Evolutionary conservation across 2,329 filamentous ascomycete species (phyloP), one percentile per base, ranked within the genome.

Genomic region (Phoma herbarum): DNA sequence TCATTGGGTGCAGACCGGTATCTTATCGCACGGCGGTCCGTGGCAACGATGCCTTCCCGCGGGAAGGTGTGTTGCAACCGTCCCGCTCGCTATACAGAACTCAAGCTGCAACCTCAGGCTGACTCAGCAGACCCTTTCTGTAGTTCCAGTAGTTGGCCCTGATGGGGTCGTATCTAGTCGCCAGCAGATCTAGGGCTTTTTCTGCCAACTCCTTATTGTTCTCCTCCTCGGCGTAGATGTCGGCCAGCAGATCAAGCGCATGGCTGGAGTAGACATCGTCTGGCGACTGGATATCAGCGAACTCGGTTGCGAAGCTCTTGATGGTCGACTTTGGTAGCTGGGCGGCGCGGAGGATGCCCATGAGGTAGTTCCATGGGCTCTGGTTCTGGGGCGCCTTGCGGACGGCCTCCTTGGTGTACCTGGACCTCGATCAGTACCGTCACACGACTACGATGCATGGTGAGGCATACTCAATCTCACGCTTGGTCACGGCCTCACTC

Each of bases 141-240:
- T 90, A 97, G 70, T 91, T 88, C 95, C 95, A 99, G 79, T 97
- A 99, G 64, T 93, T 94, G 64, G 88, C 89, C 57, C 95, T 84
- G 60, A 99, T 90, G 7, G 91, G 92, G 82, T 99, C 95, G 85
- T 93, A 99, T 81, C 89, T 93, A 71, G 90, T 88, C 46, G 87
- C 90, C 71, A 99, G 77, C 61, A 96, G 80, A 57, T 85, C 85
- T 70, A 97, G 78, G 60, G 90, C 92, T 71, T 87, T 78, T 52
- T 83, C 86, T 1, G 93, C 93, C 74, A 86, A 84, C 18, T 84
- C 83, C 64, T 76, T 83, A 48, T 86, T 82, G 12, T 84, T 84
- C 57, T 82, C 72, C 43, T 81, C 77, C 57, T 78, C 75, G 14
- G 78, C 82, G 59, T 87, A 89, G 31, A 90, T 84, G 64, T 93